Evolutionary conservation across 495 filamentous ascomycete genomes (phyloP).

Genomic region (Lepraria neglecta): DNA sequence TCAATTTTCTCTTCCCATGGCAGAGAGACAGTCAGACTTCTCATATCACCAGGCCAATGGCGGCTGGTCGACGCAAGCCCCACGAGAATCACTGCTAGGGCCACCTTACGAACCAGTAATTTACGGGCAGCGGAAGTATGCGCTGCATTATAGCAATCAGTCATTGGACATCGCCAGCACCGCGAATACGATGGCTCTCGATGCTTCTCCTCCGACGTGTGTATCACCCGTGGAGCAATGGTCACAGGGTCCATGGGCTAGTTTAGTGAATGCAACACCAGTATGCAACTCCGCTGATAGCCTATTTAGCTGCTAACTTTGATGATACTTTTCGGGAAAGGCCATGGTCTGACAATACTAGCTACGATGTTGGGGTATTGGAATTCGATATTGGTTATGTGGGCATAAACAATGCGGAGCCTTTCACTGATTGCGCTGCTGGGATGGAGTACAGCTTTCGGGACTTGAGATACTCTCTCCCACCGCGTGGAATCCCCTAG

Average conservation of each 20-base stretch:
- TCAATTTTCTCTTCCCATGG: too few relatives aligned
- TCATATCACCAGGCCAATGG: too few relatives aligned
- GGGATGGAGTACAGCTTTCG: not conserved
- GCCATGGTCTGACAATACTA: not conserved
- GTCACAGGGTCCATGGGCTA: not conserved
- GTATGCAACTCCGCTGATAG: not conserved
- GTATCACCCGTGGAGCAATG: not conserved
- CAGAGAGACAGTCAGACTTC: too few relatives aligned
- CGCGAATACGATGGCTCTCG: not conserved
- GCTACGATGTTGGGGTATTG: not conserved
- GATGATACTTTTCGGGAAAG: not conserved
- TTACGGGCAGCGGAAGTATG: too few relatives aligned
- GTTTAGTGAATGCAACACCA: not conserved
- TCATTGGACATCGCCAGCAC: too few relatives aligned
- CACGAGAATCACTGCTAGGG: too few relatives aligned
- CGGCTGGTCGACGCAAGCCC: too few relatives aligned
- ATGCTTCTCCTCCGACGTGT: not conserved
- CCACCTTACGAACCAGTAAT: too few relatives aligned
- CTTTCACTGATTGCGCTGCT: not conserved
- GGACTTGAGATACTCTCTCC: not conserved
- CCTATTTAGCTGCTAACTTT: not conserved
- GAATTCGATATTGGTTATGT: not conserved
- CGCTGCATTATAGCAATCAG: too few relatives aligned
- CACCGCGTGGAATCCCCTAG: not conserved
- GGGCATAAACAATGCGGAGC: not conserved